Evolutionary conservation across 805 yeast species (phyloP).

Genomic region (Nakazawaea anatomiae): DNA sequence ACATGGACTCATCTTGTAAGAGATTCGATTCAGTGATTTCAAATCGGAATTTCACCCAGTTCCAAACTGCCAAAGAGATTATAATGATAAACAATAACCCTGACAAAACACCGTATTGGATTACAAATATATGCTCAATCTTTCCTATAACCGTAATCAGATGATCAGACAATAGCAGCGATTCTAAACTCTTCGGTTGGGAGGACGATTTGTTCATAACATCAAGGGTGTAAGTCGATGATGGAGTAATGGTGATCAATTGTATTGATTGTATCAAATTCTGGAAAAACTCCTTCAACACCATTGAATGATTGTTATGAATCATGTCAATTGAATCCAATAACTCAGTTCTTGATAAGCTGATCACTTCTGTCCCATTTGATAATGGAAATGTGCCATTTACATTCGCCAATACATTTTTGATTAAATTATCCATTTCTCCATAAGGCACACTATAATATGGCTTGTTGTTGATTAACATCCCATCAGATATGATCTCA

Average conservation of each 20-base stretch:
- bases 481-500: background rate
- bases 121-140: background rate
- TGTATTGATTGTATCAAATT: no score
- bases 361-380: no score
- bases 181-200: no score
- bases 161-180: no score
- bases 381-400: no score
- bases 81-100: background rate
- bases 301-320: background rate
- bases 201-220: no score
- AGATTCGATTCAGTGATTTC: background rate
- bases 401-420: no score
- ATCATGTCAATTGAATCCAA: background rate
- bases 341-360: background rate
- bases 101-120: background rate
- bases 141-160: background rate
- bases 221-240: no score
- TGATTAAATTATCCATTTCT: no score
- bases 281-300: background rate
- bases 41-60: conserved; percentile 1
- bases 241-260: no score
- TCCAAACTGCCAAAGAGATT: background rate
- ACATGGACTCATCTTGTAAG: background rate
- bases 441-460: no score
- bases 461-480: background rate